These are phyloP conservation scores for Cercospora canescens DNA, from an alignment of 2,329 filamentous ascomycete species.

Conservation along the genomic window DNA sequence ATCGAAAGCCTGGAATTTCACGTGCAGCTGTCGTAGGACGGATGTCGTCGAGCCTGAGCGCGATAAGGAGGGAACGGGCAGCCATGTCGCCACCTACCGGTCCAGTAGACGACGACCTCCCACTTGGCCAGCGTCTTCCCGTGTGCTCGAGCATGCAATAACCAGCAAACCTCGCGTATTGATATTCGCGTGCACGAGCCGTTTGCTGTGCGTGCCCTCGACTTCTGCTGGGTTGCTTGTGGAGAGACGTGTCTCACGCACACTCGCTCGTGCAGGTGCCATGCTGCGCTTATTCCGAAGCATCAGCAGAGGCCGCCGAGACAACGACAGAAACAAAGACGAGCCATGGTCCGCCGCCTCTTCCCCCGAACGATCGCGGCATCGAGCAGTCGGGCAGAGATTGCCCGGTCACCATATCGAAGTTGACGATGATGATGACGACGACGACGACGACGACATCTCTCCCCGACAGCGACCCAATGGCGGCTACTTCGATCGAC, in stretches of 20 bases:
- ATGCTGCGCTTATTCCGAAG: constrained; percentile 29
- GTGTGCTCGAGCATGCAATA: not conserved
- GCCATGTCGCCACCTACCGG: not conserved
- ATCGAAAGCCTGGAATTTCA: constrained; percentile 10
- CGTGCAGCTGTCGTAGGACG: constrained; percentile 5
- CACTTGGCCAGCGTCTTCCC: not conserved
- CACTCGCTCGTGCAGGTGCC: constrained; percentile 8
- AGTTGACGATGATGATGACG: constrained; percentile 25
- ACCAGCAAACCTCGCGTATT: not conserved
- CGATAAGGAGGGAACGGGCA: constrained; percentile 3
- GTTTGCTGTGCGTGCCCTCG: not conserved
- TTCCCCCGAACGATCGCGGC: constrained; percentile 30
- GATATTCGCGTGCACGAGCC: constrained; percentile 8
- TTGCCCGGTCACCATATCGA: constrained; percentile 23
- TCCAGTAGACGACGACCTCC: not conserved
- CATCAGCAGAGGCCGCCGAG: constrained; percentile 27
- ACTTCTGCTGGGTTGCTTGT: not conserved
- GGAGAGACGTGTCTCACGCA: constrained; percentile 10
- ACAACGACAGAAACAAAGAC: constrained; percentile 13
- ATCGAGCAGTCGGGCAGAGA: constrained; percentile 27
- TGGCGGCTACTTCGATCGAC: constrained; percentile 22
- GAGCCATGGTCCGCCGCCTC: constrained; percentile 19
- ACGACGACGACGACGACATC: constrained; percentile 26
- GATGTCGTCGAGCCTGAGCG: not conserved
- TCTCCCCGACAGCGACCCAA: constrained; percentile 21